Base-by-base conservation (phyloP, 306 rosid genomes). In the Arachis stenosperma region DNA sequence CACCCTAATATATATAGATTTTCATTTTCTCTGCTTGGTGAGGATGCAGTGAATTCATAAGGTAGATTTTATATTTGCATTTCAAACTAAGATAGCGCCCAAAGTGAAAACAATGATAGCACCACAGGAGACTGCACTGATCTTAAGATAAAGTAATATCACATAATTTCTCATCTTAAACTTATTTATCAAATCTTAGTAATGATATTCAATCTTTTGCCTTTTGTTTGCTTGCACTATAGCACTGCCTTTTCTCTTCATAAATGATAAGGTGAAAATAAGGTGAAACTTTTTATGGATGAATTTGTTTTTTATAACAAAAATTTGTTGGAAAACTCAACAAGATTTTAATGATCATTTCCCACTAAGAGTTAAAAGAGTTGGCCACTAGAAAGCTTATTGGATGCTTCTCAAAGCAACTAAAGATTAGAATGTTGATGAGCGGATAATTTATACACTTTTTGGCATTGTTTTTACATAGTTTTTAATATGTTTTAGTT, bases 321-420 rank as follows among this genome's bases (percentile, higher is more conserved):
- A 10, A 10, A 48, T 44, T 13, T 12, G 50, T 60, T 66, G 52
- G 59, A 27, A 73, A 53, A 70, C 30, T 70, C 67, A 71, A 17
- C 77, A 58, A 77, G 56, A 73, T 61, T 50, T 33, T 33, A 33
- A 33, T 43, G 14, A 11, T 40, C 70, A 61, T 60, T 30, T 62
- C 57, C 71, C 77, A 69, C 69, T 14, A 57, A 14, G 8, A 33
- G 36, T 43, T 46, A 43, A 59, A 56, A 43, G 22, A 76, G 55
- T 40, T 51, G 22, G 52, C 64, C 67, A 57, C 61, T 56, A 59
- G 29, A 75, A 76, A 66, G 77, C 78, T 68, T 22, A 71, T 71
- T 72, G 84, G 79, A 72, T 65, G 73, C 66, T 74, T 69, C 50
- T 62, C 64, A 61, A 81, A 67, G 81, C 41, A 67, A 75, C 66